Base-by-base conservation (phyloP, 2,329 filamentous ascomycete species). In the Ceratocystis ficicola region DNA sequence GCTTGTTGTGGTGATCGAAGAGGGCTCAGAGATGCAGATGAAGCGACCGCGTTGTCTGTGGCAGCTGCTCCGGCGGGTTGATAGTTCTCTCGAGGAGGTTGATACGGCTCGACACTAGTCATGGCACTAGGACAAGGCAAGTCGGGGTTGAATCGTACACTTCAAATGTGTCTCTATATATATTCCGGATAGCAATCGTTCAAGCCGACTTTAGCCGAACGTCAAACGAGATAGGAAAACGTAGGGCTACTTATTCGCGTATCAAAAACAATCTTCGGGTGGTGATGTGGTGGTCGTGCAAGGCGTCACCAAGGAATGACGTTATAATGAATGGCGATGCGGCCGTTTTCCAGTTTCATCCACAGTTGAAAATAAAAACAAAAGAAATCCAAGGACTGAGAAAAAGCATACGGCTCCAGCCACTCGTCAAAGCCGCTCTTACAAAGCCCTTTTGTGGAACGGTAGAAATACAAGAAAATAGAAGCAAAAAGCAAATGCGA, bases 61-160 rank as follows among this genome's bases (percentile, higher is more conserved):
- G 46, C 70, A 41, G 74, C 52, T 30, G 74, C 52, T 17, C 10
- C 73, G 15, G 82, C 81, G 65, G 82, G 81, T 70, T 83, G 81
- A 69, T 84, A 84, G 69, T 77, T 78, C 73, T 84, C 82, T 68
- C 81, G 78, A 63, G 79, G 76, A 64, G 81, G 81, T 69, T 82
- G 78, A 70, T 85, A 85, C 72, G 80, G 76, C 72, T 84, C 82
- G 73, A 85, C 79, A 73, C 81, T 84, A 69, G 82, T 82, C 83
- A 85, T 85, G 15, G 25, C 22, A 30, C 28, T 3, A 30, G 8
- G 52, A n/a, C 48, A 25, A 52, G 8, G 48, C 48, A 20, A 3
- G 20, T 20, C 15, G 20, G 8, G 48, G 2, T 25, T 52, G 7
- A 20, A 41, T 41, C 10, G 36, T 41, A 41, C 36, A 41, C 36